phyloP scores from a whole-genome alignment of 2,329 filamentous ascomycete species.

The Metarhizium brunneum region DNA sequence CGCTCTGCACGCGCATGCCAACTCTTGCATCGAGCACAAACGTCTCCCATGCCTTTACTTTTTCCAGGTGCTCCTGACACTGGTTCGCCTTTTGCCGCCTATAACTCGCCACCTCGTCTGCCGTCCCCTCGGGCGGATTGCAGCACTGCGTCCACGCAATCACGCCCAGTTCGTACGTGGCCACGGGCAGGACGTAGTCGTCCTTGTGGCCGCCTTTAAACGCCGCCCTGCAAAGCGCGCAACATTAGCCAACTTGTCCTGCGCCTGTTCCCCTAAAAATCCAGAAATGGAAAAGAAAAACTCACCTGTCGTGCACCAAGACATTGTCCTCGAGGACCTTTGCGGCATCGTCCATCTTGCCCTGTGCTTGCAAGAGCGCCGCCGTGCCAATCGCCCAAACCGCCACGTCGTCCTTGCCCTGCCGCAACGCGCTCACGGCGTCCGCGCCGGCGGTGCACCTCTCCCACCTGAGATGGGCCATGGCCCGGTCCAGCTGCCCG shows the following conservation, averaged over 20 bases:
- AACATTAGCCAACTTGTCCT: too few species aligned
- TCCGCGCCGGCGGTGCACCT: constrained; percentile 44
- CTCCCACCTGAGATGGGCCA: constrained; percentile 54
- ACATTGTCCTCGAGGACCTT: constrained; percentile 54
- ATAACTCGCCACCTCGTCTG: constrained; percentile 25
- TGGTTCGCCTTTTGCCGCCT: constrained; percentile 43
- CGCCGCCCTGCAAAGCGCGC: constrained; percentile 25
- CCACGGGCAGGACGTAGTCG: constrained; percentile 63
- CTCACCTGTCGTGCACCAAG: constrained; percentile 51
- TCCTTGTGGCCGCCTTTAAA: constrained; percentile 56
- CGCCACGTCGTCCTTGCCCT: constrained; percentile 50
- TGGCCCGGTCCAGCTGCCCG: constrained; percentile 53
- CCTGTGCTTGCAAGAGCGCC: constrained; percentile 55
- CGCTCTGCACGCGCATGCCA: constrained; percentile 64
- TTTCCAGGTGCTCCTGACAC: constrained; percentile 56
- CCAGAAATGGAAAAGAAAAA: too few species aligned
- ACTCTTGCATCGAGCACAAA: constrained; percentile 68
- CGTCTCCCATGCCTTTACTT: constrained; percentile 59
- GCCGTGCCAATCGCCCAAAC: constrained; percentile 59
- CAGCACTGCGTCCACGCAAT: constrained; percentile 66
- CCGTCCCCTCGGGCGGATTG: constrained; percentile 22
- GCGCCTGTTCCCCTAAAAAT: too few species aligned
- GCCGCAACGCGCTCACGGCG: constrained; percentile 34
- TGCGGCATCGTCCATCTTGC: constrained; percentile 55
- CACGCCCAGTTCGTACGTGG: constrained; percentile 79